Percentiles rank a stretch among this genome's conserved stretches.
These are phyloP conservation scores for Globisporangium barbulae DNA, from an alignment of 352 stramenopile species.

Conservation along the genomic window DNA sequence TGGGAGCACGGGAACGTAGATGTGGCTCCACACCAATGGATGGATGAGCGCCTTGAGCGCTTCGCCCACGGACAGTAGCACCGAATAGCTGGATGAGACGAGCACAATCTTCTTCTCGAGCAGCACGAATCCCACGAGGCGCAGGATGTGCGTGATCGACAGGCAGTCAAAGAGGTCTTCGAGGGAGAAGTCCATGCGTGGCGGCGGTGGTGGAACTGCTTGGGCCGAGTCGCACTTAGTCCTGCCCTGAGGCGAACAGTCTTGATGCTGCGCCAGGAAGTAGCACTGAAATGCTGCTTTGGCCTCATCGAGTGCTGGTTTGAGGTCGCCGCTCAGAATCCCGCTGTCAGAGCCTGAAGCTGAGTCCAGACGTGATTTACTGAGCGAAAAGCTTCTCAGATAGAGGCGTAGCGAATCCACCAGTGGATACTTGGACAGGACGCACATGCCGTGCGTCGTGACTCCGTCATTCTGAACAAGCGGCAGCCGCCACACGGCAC, in stretches of 20 bases:
- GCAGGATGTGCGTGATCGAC: slow-evolving; percentile 53
- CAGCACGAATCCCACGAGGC: slow-evolving; percentile 57
- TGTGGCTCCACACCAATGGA: slow-evolving; percentile 74
- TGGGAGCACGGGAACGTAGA: slow-evolving; percentile 73
- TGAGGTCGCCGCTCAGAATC: not conserved
- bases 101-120: slow-evolving; percentile 77
- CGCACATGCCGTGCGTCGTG: slow-evolving; percentile 34
- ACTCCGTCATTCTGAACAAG: not conserved
- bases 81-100: slow-evolving; percentile 61
- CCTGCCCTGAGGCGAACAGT: not conserved
- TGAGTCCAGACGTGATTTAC: not conserved
- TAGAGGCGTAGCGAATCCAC: slow-evolving; percentile 49
- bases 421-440: slow-evolving; percentile 52
- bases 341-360: not conserved
- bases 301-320: not conserved
- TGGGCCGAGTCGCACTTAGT: not conserved
- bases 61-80: slow-evolving; percentile 58
- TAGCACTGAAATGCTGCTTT: not conserved
- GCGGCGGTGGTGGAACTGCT: not conserved
- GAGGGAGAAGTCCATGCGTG: slow-evolving; percentile 33
- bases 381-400: slow-evolving; percentile 21
- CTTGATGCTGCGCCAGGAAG: not conserved
- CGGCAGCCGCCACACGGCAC: slow-evolving; percentile 34
- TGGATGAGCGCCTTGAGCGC: slow-evolving; percentile 43
- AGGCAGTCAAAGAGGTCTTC: slow-evolving; percentile 58